phyloP scores from a whole-genome alignment of 768 basidiomycete genomes.

The Collybia sordida region DNA sequence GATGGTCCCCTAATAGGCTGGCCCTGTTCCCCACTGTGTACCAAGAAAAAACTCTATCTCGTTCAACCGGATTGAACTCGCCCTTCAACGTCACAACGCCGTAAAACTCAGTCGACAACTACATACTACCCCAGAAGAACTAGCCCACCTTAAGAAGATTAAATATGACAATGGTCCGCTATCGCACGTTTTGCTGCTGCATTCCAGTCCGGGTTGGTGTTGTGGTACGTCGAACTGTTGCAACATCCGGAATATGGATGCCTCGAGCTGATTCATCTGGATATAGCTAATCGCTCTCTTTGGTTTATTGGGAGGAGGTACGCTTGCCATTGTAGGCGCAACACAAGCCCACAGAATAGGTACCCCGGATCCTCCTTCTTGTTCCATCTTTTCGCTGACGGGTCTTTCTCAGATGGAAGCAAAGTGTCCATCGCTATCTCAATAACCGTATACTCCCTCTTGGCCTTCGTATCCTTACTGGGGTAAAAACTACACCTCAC shows the following conservation, averaged over 20 bases:
- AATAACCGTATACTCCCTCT: conserved; percentile 38
- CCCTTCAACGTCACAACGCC: conserved; percentile 3
- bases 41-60: conserved; percentile 8
- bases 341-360: conserved; percentile 11
- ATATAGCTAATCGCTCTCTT: conserved; percentile 41
- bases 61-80: conserved; percentile 16
- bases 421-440: conserved; percentile 41
- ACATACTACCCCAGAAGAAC: too few species aligned
- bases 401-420: conserved; percentile 25
- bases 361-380: not conserved
- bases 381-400: not conserved
- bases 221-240: conserved; percentile 30
- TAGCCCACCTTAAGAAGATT: conserved; percentile 5
- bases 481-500: conserved; percentile 30
- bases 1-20: conserved; percentile 37
- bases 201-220: conserved; percentile 49
- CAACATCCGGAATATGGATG: not conserved
- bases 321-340: conserved; percentile 34
- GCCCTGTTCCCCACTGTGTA: conserved; percentile 36
- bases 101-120: conserved; percentile 8
- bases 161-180: conserved; percentile 33
- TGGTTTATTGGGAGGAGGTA: conserved; percentile 42
- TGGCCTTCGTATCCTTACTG: conserved; percentile 42
- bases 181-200: conserved; percentile 51
- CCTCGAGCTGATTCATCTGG: not conserved